Conservation (phyloP, 208 protist species). For the Trypanosoma melophagium region DNA sequence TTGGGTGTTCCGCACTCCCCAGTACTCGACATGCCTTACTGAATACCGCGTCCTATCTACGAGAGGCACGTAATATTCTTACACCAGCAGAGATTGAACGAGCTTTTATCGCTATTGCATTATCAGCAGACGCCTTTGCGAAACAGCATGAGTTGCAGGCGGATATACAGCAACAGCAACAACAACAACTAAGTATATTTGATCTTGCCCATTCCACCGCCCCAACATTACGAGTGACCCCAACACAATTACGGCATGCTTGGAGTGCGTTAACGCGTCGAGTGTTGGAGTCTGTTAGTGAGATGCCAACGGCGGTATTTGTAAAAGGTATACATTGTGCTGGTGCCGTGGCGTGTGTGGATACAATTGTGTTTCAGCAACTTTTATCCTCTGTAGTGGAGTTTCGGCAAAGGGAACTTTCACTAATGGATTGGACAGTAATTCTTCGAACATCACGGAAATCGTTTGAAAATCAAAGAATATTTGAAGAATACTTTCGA, state of each 20-base stretch:
- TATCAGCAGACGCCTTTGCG: conserved; percentile 30
- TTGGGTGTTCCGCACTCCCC: conserved; percentile 29
- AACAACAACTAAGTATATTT: not conserved
- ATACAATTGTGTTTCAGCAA: conserved; percentile 58
- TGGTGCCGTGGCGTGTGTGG: conserved; percentile 46
- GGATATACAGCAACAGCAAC: conserved; percentile 20
- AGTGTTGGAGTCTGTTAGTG: conserved; percentile 24
- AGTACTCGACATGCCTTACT: conserved; percentile 28
- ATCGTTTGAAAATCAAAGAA: conserved; percentile 24
- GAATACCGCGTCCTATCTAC: conserved; percentile 23
- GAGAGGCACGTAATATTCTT: conserved; percentile 32
- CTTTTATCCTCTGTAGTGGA: conserved; percentile 52
- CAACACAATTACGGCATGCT: conserved; percentile 27
- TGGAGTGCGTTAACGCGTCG: conserved; percentile 34
- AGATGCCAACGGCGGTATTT: conserved; percentile 26
- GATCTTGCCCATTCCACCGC: not conserved
- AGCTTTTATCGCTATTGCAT: conserved; percentile 33
- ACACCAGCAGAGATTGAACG: conserved; percentile 29
- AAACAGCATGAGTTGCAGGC: conserved; percentile 30
- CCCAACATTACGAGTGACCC: conserved; percentile 16
- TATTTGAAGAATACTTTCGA: conserved; percentile 25
- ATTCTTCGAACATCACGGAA: conserved; percentile 45
- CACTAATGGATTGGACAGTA: conserved; percentile 40
- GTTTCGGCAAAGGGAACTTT: conserved; percentile 19
- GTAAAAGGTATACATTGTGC: conserved; percentile 51